Evolutionary conservation across 768 basidiomycete genomes (phyloP).

Genomic region (Polyporus arcularius): DNA sequence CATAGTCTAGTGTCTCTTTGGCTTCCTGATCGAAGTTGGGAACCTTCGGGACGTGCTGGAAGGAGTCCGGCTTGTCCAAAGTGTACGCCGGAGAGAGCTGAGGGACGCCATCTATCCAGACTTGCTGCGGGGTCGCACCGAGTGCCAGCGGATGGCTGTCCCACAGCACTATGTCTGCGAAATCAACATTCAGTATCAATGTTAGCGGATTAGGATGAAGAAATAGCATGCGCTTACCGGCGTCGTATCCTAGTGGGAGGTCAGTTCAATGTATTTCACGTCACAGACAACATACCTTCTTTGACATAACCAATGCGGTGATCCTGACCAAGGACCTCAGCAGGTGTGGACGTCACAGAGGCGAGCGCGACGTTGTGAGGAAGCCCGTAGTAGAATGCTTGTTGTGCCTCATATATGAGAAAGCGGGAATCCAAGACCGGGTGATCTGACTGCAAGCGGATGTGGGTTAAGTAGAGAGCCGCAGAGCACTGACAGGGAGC

Average conservation of each 20-base stretch:
- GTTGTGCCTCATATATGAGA: slow-evolving; percentile 59
- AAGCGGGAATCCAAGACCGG: slow-evolving; percentile 57
- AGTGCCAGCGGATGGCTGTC: slow-evolving; percentile 77
- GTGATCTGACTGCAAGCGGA: slow-evolving; percentile 47
- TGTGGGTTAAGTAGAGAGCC: not conserved
- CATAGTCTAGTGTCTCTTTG: slow-evolving; percentile 51
- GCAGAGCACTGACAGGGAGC: slow-evolving; percentile 3
- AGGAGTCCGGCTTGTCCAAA: slow-evolving; percentile 51
- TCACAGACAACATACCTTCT: slow-evolving; percentile 38
- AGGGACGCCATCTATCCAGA: slow-evolving; percentile 82
- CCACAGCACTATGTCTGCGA: slow-evolving; percentile 74
- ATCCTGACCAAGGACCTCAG: slow-evolving; percentile 66
- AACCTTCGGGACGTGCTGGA: slow-evolving; percentile 55
- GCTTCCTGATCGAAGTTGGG: slow-evolving; percentile 65
- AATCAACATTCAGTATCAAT: not conserved
- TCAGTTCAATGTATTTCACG: not conserved
- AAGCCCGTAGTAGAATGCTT: slow-evolving; percentile 73
- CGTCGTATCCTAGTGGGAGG: slow-evolving; percentile 3
- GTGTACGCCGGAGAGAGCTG: slow-evolving; percentile 55
- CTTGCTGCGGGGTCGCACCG: slow-evolving; percentile 79
- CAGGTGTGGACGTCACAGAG: slow-evolving; percentile 72
- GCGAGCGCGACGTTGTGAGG: slow-evolving; percentile 66
- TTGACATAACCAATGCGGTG: slow-evolving; percentile 71
- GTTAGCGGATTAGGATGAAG: too few species aligned
- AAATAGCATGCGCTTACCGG: not conserved